Percentiles rank a stretch among this genome's conserved stretches.
These are phyloP conservation scores for Fistulinella cinereoalba DNA, from an alignment of 1,284 basidiomycete species.

Conservation along the genomic window DNA sequence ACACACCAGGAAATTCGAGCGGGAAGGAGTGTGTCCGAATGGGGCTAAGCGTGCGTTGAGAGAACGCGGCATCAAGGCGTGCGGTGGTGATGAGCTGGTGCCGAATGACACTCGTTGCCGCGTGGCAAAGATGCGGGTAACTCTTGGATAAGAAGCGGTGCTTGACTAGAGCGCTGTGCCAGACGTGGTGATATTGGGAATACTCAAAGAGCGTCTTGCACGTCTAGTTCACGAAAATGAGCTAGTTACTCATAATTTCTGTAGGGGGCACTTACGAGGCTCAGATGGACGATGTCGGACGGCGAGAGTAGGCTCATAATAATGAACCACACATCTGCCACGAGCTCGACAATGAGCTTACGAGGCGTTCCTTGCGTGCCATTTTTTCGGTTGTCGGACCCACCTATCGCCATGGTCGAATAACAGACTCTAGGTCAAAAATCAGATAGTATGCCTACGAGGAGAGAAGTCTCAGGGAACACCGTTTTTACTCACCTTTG, in stretches of 20 bases:
- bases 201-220: slow-evolving; percentile 28
- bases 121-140: slow-evolving; percentile 25
- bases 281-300: slow-evolving; percentile 21
- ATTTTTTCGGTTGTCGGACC: neutral
- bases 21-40: slow-evolving; percentile 26
- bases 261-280: slow-evolving; percentile 28
- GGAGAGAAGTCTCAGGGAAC: neutral
- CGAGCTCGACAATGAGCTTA: slow-evolving; percentile 15
- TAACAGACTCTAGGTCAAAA: neutral
- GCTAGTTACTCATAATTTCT: slow-evolving; percentile 1
- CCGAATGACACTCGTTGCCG: slow-evolving; percentile 20
- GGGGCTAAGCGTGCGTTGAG: slow-evolving; percentile 14
- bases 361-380: neutral
- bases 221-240: slow-evolving; percentile 15
- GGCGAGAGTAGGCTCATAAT: slow-evolving; percentile 31
- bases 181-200: slow-evolving; percentile 26
- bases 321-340: slow-evolving; percentile 30
- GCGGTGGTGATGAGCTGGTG: slow-evolving; percentile 25
- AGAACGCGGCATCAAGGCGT: slow-evolving; percentile 24
- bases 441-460: neutral
- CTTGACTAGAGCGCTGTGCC: slow-evolving; percentile 19
- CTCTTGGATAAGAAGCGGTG: slow-evolving; percentile 25
- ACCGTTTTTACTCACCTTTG: slow-evolving; percentile 9
- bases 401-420: neutral
- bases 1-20: slow-evolving; percentile 31